Base-by-base conservation (phyloP, 495 filamentous ascomycete genomes). In the Lasiosphaeria miniovina region DNA sequence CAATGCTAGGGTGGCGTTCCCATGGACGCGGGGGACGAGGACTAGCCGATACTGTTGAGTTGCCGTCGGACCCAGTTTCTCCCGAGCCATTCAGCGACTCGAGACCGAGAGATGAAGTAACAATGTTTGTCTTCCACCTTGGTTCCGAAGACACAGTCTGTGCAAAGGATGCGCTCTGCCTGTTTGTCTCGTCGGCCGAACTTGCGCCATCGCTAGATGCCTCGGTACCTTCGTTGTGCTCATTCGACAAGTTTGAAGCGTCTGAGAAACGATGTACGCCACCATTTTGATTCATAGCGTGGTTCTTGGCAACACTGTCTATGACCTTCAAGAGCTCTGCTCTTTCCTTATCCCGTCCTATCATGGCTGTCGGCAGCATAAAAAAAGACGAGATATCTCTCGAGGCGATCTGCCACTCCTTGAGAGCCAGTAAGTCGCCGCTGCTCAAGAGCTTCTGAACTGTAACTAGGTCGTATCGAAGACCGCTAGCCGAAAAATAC, bases 341-440 rank as follows among this genome's bases (percentile, higher is more conserved):
- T 49, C 84, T 85, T 66, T 96, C 91, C 61, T 84, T 75, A 54
- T 85, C 80, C 58, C 91, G 83, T 15, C 92, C 91, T 58, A 94
- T 86, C 83, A 91, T 90, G n/a, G 75, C 72, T 2, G 82, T 82
- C 3, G 91, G 91, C 11, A 96, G 81, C 54, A 88, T 87, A 70
- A 96, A 96, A 65, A 91, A 92, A 3, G 90, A 92, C 2, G 90
- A 93, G 1, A 94, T 81, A 69, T 96, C 91, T 50, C 84, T 87
- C 17, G 85, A 82, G 43, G 82, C 91, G 59, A 93, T 84, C 55
- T 83, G 73, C 70, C 89, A 95, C 32, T 86, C 79, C 58, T 81
- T 82, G 54, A 96, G 73, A 0, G 82, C 82, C 55, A 82, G 80
- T 49, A 76, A 80, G 65, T 96, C 86, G n/a, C 90, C 91, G 65